Evolutionary conservation across 257 asterid genomes (phyloP), one percentile per base, ranked within the genome.

Genomic region (Fraxinus quadrangulata): DNA sequence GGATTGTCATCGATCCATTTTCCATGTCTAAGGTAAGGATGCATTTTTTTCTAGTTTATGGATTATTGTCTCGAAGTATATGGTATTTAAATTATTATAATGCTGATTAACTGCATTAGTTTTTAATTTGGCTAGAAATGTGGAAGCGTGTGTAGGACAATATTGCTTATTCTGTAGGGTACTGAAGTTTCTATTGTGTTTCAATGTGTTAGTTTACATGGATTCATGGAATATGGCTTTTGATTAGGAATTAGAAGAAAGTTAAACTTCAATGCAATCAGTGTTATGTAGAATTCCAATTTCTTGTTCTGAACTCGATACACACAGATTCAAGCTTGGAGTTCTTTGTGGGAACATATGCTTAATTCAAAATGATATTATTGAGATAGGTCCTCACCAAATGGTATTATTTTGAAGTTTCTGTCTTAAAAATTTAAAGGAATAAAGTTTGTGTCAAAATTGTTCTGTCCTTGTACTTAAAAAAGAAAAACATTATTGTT

Each of bases 1-100:
- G 97, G 71, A 85, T 95, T 74, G 82, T 75, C 51, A 78, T 90
- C 19, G 85, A 95, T 67, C 90, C 92, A 3, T 88, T 87, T 81
- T 87, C 91, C 61, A 75, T 85, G 68, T 83, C 94, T 31, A 91
- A 91, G 98, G 98, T 95, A 78, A 28, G 71, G 4, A 30, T 56
- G 33, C 39, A 24, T 45, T 21, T n/a, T 14, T 23, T 49, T 19
- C 24, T 54, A 54, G 39, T 6, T 26, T 67, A 1, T 61, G 40
- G 26, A 37, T 77, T 63, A 30, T 77, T 54, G 6, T 49, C 17
- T 49, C 59, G n/a, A 49, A 14, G 59, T 49, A 12, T 49, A 13
- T 17, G 59, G 56, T 13, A 13, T 49, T 14, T 5, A 49, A 49
- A 49, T 2, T 12, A 49, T 49, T 12, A 49, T 49, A 13, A 49